phyloP scores from a whole-genome alignment of 495 filamentous ascomycete genomes.

The Penicillium ucsense region DNA sequence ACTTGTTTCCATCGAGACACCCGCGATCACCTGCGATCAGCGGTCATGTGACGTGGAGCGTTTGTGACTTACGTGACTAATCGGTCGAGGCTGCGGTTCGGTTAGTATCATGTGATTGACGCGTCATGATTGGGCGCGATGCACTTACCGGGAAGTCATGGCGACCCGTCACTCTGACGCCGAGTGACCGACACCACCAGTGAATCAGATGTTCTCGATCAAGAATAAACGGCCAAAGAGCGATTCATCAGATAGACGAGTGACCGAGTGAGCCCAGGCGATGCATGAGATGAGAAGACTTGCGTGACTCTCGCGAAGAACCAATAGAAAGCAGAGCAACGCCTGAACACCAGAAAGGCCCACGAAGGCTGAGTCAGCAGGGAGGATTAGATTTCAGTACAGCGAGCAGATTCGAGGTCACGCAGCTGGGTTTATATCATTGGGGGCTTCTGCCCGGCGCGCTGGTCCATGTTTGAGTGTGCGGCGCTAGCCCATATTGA shows the following conservation, averaged over 20 bases:
- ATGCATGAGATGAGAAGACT: neutral
- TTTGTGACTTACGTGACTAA: slow-evolving; percentile 73
- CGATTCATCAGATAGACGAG: neutral
- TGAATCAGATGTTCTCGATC: slow-evolving; percentile 2
- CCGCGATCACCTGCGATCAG: neutral
- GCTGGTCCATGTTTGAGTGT: slow-evolving; percentile 37
- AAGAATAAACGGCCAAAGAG: slow-evolving; percentile 1
- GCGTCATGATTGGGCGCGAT: slow-evolving; percentile 19
- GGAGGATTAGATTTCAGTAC: slow-evolving; percentile 20
- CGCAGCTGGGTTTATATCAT: slow-evolving; percentile 45
- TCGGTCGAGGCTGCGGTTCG: slow-evolving; percentile 61
- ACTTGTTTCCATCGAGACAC: too few relatives aligned
- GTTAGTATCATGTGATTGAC: slow-evolving; percentile 31
- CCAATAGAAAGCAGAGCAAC: slow-evolving; percentile 10
- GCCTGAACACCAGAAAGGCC: slow-evolving; percentile 12
- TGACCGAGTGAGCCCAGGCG: slow-evolving; percentile 9
- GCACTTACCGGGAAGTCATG: slow-evolving; percentile 47
- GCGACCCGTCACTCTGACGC: slow-evolving; percentile 24
- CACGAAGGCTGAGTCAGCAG: slow-evolving; percentile 18
- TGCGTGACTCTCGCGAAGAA: neutral
- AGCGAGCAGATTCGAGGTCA: slow-evolving; percentile 35
- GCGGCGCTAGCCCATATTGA: slow-evolving; percentile 18
- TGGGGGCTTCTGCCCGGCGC: slow-evolving; percentile 36
- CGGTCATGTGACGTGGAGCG: slow-evolving; percentile 8
- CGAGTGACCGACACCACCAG: slow-evolving; percentile 19